Evolutionary conservation across 2,329 filamentous ascomycete species (phyloP), one percentile per base, ranked within the genome.

Genomic region (Botrytis porri): DNA sequence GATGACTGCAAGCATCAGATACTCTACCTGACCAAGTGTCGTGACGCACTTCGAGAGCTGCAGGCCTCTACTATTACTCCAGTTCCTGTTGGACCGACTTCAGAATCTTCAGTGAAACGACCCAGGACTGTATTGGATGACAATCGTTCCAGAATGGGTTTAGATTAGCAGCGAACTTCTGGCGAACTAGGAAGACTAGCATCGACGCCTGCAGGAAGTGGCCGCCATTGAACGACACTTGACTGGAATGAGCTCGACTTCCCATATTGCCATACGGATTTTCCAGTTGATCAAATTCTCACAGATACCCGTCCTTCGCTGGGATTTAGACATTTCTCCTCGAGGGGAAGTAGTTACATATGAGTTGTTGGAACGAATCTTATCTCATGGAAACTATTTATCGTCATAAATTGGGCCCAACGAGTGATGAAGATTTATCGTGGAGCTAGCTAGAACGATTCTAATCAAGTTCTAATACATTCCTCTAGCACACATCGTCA

Each of bases 1-100:
- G 66, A 69, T 60, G 54, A 69, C 20, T 69, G 66, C 41, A 69
- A 61, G 59, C 39, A 69, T 37, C 66, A 69, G 43, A 61, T 69
- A 29, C 25, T 41, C n/a, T 69, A 60, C 29, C 12, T 69, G 20
- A 69, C 32, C 39, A 61, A 35, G 39, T 69, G 66, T n/a, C 66
- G 54, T 29, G 54, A 69, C 16, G 66, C 37, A 45, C n/a, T 69
- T n/a, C 54, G 16, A 35, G 54, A 39, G 35, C 4, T 18, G 20
- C 66, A 43, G 61, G 12, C 7, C 29, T 20, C 39, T 69, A 8
- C 12, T 2, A 60, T n/a, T 60, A 3, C 8, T 35, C 54, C 22
- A 29, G 6, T 37, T 32, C 10, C 37, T 37, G 18, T 29, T 43
- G n/a, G 4, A 2, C 22, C 51, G n/a, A 25, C 2, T 8, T 3